Evolutionary conservation across 805 yeast genomes (phyloP), one percentile per base, ranked within the genome.

Genomic region (Hemisphaericaspora nanyangensis): DNA sequence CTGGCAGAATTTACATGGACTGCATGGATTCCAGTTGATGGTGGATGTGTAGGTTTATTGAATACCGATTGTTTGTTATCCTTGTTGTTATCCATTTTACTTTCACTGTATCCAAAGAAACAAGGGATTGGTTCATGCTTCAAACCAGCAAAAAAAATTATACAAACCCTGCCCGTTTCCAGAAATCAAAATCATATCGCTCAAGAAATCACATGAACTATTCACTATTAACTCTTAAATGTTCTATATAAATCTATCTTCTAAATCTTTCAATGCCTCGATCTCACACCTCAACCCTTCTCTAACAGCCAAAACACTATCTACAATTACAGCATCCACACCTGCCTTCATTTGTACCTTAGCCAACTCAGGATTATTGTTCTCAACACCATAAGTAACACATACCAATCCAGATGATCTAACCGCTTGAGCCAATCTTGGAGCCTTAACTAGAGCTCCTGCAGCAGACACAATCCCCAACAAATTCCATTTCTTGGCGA

Each of bases 271-370:
- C 31, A 52, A 40, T 18, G 34, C 35, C 26, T 52, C 57, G 31
- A 54, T 61, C 33, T 60, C 65, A 15, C n/a, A 35, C 42, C 73
- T 76, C 45, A 90, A 70, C 6, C 86, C 96, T 51, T 83, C 83
- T 55, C 95, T 73, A n/a, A 90, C 95, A 0, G 96, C 96, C 53
- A 90, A 70, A 2, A 91, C 98, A 39, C 87, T 82, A 61, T 91
- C 98, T 3, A 87, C 97, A 63, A 91, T 91, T n/a, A 91, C 97
- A 0, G 99, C 99, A 69, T 91, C 98, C 10, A 91, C 96, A 7
- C 98, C 98, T 3, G 95, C 90, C 46, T 79, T 80, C 82, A 91
- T 82, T 61, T 91, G 96, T 41, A 85, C 67, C 49, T 79, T 80
- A 20, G 95, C 89, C 45, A 80, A 80, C 41, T 78, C 88, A 0